Conservation (phyloP, 805 yeast genomes). For the Ogataea trehaloabstinens region DNA sequence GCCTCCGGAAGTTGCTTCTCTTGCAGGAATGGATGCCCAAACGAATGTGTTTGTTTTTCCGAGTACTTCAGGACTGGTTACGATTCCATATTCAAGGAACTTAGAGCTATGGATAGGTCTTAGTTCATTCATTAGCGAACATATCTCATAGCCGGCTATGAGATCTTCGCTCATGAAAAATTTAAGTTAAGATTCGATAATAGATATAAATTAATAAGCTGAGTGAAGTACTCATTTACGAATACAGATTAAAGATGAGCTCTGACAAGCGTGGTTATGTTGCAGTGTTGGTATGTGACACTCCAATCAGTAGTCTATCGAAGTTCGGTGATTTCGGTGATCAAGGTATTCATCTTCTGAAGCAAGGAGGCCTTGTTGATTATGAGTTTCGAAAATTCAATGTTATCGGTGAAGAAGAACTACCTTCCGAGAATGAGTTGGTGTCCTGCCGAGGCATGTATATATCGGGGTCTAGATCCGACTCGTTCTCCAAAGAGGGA, state of each 20-base stretch:
- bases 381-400: slow-evolving; percentile 34
- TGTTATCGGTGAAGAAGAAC: slow-evolving; percentile 25
- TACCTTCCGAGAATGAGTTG: slow-evolving; percentile 23
- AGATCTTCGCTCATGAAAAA: neutral
- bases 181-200: too few species aligned
- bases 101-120: slow-evolving; percentile 48
- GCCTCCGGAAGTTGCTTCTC: slow-evolving; percentile 14
- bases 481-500: slow-evolving; percentile 38
- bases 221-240: too few species aligned
- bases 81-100: slow-evolving; percentile 46
- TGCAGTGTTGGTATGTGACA: slow-evolving; percentile 28
- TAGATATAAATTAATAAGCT: too few species aligned
- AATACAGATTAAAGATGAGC: neutral
- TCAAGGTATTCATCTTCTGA: slow-evolving; percentile 35
- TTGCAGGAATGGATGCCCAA: slow-evolving; percentile 22
- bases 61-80: slow-evolving; percentile 70
- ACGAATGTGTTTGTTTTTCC: slow-evolving; percentile 58
- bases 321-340: slow-evolving; percentile 53
- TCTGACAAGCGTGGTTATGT: neutral
- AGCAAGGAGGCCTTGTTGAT: slow-evolving; percentile 15
- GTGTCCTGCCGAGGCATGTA: slow-evolving; percentile 38
- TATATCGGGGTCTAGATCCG: slow-evolving; percentile 51
- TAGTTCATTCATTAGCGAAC: slow-evolving; percentile 20
- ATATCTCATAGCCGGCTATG: neutral
- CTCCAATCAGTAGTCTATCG: slow-evolving; percentile 30